These are phyloP conservation scores for Fusarium xyrophilum DNA, from an alignment of 2,329 filamentous ascomycete species.

Conservation along the genomic window DNA sequence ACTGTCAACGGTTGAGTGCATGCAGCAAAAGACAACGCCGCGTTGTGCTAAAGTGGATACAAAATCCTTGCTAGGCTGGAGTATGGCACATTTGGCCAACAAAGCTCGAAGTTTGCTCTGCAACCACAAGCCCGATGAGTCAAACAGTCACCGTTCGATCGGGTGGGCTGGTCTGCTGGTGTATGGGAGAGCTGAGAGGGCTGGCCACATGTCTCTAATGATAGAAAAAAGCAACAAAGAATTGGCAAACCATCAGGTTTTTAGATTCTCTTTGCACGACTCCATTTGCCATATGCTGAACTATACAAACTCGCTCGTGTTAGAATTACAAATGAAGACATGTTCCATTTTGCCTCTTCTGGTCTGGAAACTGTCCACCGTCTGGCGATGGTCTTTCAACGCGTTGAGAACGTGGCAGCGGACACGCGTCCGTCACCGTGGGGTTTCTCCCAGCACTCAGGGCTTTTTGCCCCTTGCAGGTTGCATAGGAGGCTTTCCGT, in stretches of 20 bases:
- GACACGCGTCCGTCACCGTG: slow-evolving; percentile 19
- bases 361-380: slow-evolving; percentile 7
- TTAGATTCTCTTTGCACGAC: slow-evolving; percentile 27
- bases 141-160: slow-evolving; percentile 5
- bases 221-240: slow-evolving; percentile 1
- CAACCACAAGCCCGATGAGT: background rate
- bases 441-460: slow-evolving; percentile 16
- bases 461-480: slow-evolving; percentile 36
- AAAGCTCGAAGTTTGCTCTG: slow-evolving; percentile 12
- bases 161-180: slow-evolving; percentile 16
- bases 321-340: slow-evolving; percentile 18
- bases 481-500: slow-evolving; percentile 32
- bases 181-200: background rate
- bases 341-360: slow-evolving; percentile 7
- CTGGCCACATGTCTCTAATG: slow-evolving; percentile 1
- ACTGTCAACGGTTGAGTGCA: slow-evolving; percentile 41
- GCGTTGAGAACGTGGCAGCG: background rate
- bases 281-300: slow-evolving; percentile 34
- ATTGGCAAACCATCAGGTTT: slow-evolving; percentile 22
- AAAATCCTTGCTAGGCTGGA: slow-evolving; percentile 18
- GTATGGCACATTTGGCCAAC: slow-evolving; percentile 15
- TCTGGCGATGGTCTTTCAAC: background rate
- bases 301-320: slow-evolving; percentile 34
- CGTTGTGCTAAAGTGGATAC: slow-evolving; percentile 17
- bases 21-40: slow-evolving; percentile 34